Base-by-base conservation (phyloP, 306 rosid species). In the Boehmeria nivea region DNA sequence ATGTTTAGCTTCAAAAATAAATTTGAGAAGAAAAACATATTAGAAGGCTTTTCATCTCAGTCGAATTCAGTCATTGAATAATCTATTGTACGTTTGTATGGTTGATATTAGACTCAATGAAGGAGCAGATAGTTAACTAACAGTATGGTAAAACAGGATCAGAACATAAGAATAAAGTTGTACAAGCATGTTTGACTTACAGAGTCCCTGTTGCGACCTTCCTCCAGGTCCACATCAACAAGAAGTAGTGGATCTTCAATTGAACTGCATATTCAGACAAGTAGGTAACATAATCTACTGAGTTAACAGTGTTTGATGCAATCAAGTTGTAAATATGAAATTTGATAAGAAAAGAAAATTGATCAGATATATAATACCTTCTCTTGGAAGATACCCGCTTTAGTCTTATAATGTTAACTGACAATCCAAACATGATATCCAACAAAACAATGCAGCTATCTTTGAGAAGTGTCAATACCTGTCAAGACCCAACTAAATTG, bases 161-260 rank as follows among this genome's bases (percentile, higher is more conserved):
- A n/a, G n/a, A n/a, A n/a, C n/a, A 43, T 25, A 50, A 19, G 47
- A 28, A 37, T 15, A 26, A 28, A 28, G 38, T 28, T 55, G 16
- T 50, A 51, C 23, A 25, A 7, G 56, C 51, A 46, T 47, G 48
- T 17, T 18, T 42, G 49, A 77, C 97, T 84, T 76, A 91, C 98
- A 66, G 51, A 60, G 68, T 84, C 72, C 71, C 42, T 27, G 42
- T 39, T 48, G 58, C 61, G 61, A 63, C 79, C 84, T 69, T 90
- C 98, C 81, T 82, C 98, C 23, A 78, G 67, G 78, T 87, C 82
- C 66, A 36, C 43, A 17, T 66, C 82, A 47, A 59, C 57, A 9
- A 83, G 66, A 78, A 90, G 88, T 53, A 90, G 88, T 33, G 91
- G 76, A 61, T 84, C 95, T 74, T 78, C 91, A 72, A 84, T 27